Conservation (phyloP, 192 early-diverging fungal genomes). For the Chytriomyces hyalinus region DNA sequence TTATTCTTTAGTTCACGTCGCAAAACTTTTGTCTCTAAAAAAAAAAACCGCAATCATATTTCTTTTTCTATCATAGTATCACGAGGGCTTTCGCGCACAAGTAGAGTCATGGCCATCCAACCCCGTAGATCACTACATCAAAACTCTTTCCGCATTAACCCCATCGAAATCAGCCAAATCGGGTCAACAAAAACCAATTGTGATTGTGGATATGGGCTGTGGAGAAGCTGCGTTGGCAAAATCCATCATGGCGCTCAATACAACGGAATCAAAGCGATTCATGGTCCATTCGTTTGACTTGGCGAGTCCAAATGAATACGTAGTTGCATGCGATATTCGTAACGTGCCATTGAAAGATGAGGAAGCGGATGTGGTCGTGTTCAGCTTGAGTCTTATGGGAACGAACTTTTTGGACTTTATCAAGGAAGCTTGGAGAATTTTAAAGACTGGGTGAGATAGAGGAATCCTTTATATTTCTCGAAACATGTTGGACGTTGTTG, state of each 20-base stretch:
- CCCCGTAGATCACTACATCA: slow-evolving; percentile 86
- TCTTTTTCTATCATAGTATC: slow-evolving; percentile 64
- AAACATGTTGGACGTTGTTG: background rate
- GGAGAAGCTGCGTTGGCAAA: slow-evolving; percentile 91
- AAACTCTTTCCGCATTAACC: slow-evolving; percentile 54
- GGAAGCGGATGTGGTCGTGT: slow-evolving; percentile 82
- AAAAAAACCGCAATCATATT: slow-evolving; percentile 62
- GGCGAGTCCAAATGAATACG: slow-evolving; percentile 16
- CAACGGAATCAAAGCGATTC: background rate
- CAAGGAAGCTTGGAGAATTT: slow-evolving; percentile 83
- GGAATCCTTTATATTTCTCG: background rate
- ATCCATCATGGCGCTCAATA: slow-evolving; percentile 50
- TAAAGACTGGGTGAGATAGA: slow-evolving; percentile 70
- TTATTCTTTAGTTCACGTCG: background rate
- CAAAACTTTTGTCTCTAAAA: slow-evolving; percentile 32
- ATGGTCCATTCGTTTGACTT: slow-evolving; percentile 24
- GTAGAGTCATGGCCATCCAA: slow-evolving; percentile 93
- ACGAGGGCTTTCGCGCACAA: slow-evolving; percentile 90
- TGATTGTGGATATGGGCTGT: slow-evolving; percentile 94
- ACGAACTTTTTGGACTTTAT: slow-evolving; percentile 93
- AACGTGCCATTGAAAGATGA: slow-evolving; percentile 69
- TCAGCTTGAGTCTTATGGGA: slow-evolving; percentile 76
- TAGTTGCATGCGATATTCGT: slow-evolving; percentile 91
- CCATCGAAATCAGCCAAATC: slow-evolving; percentile 50
- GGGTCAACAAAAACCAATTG: slow-evolving; percentile 18